phyloP scores from a whole-genome alignment of 2,329 filamentous ascomycete species.

The Parastagonospora avenae region DNA sequence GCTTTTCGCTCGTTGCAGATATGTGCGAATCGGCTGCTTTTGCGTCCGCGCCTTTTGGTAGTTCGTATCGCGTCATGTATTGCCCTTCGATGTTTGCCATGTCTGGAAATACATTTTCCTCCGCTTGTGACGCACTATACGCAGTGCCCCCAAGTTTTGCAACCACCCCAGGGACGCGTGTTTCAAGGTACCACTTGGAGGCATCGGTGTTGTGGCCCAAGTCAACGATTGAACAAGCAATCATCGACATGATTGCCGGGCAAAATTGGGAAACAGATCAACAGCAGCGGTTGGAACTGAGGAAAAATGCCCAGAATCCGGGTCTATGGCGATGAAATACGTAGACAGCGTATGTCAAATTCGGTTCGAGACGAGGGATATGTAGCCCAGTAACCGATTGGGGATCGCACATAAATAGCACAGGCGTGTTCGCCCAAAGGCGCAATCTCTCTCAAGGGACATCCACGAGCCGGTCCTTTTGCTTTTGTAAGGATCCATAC shows the following conservation, averaged over 20 bases:
- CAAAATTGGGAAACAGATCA: too few species aligned
- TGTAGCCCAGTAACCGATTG: too few species aligned
- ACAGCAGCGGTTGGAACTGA: too few species aligned
- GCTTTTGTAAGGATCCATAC: too few species aligned
- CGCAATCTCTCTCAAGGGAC: too few species aligned
- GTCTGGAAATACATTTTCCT: constrained; percentile 20
- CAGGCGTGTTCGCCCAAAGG: too few species aligned
- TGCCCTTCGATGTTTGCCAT: constrained; percentile 10
- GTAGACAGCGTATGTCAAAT: too few species aligned
- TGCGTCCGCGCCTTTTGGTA: constrained; percentile 8
- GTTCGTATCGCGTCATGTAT: constrained; percentile 17
- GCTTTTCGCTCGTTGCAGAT: neutral
- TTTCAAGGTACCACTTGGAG: constrained; percentile 12
- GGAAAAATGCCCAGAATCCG: too few species aligned
- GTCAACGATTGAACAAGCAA: constrained; percentile 18
- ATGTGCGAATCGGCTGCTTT: constrained; percentile 12
- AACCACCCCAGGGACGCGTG: constrained; percentile 10
- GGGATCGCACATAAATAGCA: too few species aligned
- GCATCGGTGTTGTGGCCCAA: constrained; percentile 9
- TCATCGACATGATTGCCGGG: constrained; percentile 12
- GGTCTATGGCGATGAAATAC: too few species aligned
- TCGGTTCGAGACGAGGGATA: too few species aligned
- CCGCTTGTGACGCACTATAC: constrained; percentile 8
- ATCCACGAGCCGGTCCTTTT: too few species aligned
- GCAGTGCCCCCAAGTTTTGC: constrained; percentile 10